Evolutionary conservation across 139 green algal species (phyloP).

Genomic region (Pleodorina starrii): DNA sequence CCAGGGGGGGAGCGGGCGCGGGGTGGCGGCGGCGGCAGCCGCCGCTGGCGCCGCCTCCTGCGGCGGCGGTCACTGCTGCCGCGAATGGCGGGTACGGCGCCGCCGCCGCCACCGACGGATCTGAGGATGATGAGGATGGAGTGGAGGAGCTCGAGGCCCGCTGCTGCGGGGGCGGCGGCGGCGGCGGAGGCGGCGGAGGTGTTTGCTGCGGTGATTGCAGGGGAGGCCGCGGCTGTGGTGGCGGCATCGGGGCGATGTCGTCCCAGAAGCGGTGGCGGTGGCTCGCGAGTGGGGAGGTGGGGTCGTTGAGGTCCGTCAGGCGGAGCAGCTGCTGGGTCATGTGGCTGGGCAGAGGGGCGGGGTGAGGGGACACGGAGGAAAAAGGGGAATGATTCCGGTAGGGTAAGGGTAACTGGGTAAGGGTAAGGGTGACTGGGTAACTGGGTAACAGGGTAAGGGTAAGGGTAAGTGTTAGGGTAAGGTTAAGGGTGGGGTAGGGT

Average conservation of each 20-base stretch:
- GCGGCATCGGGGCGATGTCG: background rate
- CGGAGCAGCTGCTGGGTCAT: conserved; percentile 15
- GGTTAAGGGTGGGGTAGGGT: background rate
- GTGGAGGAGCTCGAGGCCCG: too few relatives aligned
- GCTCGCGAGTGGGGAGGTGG: background rate
- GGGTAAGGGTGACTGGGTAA: background rate
- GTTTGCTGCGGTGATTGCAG: background rate
- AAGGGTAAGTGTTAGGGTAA: background rate
- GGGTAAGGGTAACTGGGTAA: background rate
- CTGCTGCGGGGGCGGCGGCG: background rate
- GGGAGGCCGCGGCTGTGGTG: background rate
- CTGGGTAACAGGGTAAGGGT: background rate
- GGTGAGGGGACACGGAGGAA: background rate
- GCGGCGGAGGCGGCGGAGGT: background rate
- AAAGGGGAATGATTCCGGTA: background rate
- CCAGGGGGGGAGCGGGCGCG: background rate
- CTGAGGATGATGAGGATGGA: background rate
- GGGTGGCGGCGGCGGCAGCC: background rate
- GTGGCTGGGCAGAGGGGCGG: background rate
- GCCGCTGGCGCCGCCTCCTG: background rate
- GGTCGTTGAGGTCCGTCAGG: background rate
- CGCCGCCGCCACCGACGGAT: too few relatives aligned
- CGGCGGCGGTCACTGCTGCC: background rate
- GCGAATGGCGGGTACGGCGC: background rate
- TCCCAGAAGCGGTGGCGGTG: conserved; percentile 8